Evolutionary conservation across 2,329 filamentous ascomycete species (phyloP), one percentile per base, ranked within the genome.

Genomic region (Verticillium tricorpus): DNA sequence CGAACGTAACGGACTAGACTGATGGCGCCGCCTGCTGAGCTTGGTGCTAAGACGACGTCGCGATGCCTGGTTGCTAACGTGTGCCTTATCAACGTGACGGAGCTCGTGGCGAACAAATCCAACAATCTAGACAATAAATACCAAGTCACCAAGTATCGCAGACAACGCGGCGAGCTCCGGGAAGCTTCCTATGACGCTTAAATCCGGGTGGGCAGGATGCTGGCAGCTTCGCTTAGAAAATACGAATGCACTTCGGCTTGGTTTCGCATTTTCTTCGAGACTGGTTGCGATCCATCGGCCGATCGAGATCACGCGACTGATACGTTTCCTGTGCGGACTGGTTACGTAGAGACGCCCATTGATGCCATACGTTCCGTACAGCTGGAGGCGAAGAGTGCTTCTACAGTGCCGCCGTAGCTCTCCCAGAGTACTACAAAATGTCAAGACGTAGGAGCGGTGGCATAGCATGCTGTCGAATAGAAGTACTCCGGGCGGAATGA

Each of bases 401-500:
- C 58, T 84, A 83, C 65, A 71, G 35, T 37, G 14, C 80, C 80
- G 0, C 78, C 76, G 0, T 83, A 80, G 80, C 67, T 83, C 1
- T 82, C 81, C 57, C 78, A 77, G 15, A 74, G 75, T 83, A 5
- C 73, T 72, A 0, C 76, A 78, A 74, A 72, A 72, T 11, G 80
- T 73, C 0, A 83, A 80, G 0, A 79, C 76, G 0, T 83, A 80
- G 80, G 80, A 83, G 64, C 74, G 81, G 2, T 83, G 80, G 81
- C 78, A 83, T 56, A 78, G 75, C 32, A 69, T 83, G 39, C 66
- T 81, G 1, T 70, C 77, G 0, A 69, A 82, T 61, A 79, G 79
- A 0, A 66, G 82, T 17, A 82, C 82, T 59, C 71, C 76, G 0
- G 76, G 79, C 0, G 66, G 71, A 34, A 82, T 82, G 80, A 81